Base-by-base conservation (phyloP, 1,139 yeast genomes). In the Saccharomyces hybrid region DNA sequence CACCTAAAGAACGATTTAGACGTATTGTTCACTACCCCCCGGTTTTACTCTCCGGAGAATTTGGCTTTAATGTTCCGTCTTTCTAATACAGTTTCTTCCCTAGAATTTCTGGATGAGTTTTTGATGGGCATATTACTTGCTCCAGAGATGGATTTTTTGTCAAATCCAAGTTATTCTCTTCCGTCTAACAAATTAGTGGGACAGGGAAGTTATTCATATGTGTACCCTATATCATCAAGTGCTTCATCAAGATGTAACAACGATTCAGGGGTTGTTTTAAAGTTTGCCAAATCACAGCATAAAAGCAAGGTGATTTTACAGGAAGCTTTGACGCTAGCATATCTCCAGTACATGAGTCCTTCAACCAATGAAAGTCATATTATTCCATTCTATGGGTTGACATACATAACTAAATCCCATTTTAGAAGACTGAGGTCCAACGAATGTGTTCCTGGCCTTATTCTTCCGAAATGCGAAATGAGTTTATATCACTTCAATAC, bases 401-500 rank as follows among this genome's bases (percentile, higher is more conserved):
- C 63, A 16, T 57, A 58, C 49, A 48, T 60, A 16, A 52, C 48
- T 38, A 58, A 55, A 42, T 29, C 52, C 3, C 61, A 59, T 28
- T 57, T 46, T 29, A 49, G 48, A 46, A 53, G 57, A 25, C 55
- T 60, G 46, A 53, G 63, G 27, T 48, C 55, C 7, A 50, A 51
- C 44, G 63, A 60, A 42, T 46, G 47, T 16, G 60, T 61, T 5
- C 62, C 64, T 0, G 60, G 56, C 6, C 48, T 61, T 11, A 44
- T 61, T 23, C 29, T 61, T 50, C 59, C 57, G 5, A 53, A 52
- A 53, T 52, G 54, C 44, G 53, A 51, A 14, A 34, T 52, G 51
- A 57, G 56, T 46, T 38, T 60, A 34, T 52, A 56, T 31, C 51
- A 52, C 14, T 59, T 56, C 32, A 56, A 34, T 48, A 25, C 47